Evolutionary conservation across 805 yeast genomes (phyloP), one percentile per base, ranked within the genome.

Genomic region (Lipomyces spencermartinsiae): DNA sequence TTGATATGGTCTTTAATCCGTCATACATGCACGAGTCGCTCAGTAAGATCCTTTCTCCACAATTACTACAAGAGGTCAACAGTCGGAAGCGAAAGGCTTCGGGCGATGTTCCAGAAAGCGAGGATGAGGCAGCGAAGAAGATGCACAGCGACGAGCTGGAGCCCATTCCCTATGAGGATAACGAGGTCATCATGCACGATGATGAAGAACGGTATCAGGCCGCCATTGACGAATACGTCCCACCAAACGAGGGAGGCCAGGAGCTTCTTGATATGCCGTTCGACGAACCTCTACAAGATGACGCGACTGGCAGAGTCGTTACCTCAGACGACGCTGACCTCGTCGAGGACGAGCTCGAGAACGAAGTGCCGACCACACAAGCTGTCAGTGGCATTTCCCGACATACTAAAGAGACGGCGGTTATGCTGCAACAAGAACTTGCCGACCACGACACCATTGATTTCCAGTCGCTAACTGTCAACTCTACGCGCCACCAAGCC

Each of bases 401-500:
- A 68, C 79, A 87, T 35, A 68, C 71, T 6, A 62, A 54, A 55
- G 83, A 85, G 70, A 82, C 89, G 8, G 91, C 90, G 0, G 76
- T 76, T 10, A 80, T 81, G 5, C 77, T 88, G 29, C 79, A 84
- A 61, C 74, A 74, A 1, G 71, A 78, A 25, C 78, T 83, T 63
- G 71, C 70, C 1, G 66, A 68, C 10, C 70, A 63, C 10, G 71
- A 74, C 3, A 67, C 68, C 2, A 67, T 69, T 4, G 75, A 80
- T 0, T 80, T 12, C 79, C 82, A 5, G 74, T n/a, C 59, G 25
- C 59, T 65, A 37, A 61, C 66, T 37, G 63, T n/a, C 22, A 37
- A 58, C 37, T 1, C 68, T 81, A 81, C 67, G 83, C 84, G 74
- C 80, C 83, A 71, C 12, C 88, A 89, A 73, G 91, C 92, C 25